Base-by-base conservation (phyloP, 169 alveolate species). In the Plasmodium knowlesi region DNA sequence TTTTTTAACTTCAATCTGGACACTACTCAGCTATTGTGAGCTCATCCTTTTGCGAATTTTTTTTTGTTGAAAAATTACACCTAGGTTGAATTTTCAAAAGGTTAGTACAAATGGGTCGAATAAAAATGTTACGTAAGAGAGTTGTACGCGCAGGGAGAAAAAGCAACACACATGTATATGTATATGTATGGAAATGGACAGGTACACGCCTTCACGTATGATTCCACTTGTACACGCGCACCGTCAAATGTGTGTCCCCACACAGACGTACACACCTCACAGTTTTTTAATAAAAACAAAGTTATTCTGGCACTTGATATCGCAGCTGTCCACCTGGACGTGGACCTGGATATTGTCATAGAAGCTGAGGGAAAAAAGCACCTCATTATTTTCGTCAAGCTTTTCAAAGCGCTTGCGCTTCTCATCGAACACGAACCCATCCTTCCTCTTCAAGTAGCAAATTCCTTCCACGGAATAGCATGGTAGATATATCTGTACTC, bases 341-440 rank as follows among this genome's bases (percentile, higher is more conserved):
- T 89, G 90, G 9, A 89, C 94, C 78, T 89, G 83, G n/a, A 89
- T 46, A 8, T 89, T 53, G 82, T 89, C 94, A 43, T 89, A 89
- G 82, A 89, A 89, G 22, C 72, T 89, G 28, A 89, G 72, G 32
- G 82, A 70, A 19, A 89, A 89, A 5, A 34, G 16, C 82, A 79
- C 94, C 19, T 53, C 82, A 61, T 39, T 16, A 39, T 89, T 57
- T 79, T 89, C 89, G 50, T 41, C 83, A 1, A 79, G 4, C 82
- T 79, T 89, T 16, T 34, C 41, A 46, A 89, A 89, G 80, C 83
- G 14, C 76, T 89, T 89, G 67, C 72, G 80, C 53, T 89, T 80
- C 57, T 89, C 94, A 22, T 89, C 94, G 82, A 61, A 89, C 8
- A 79, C 71, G 67, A 79, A 89, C 37, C 94, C 94, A n/a, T 89